phyloP scores from a whole-genome alignment of 2,329 filamentous ascomycete genomes.

The Diaporthe citri region DNA sequence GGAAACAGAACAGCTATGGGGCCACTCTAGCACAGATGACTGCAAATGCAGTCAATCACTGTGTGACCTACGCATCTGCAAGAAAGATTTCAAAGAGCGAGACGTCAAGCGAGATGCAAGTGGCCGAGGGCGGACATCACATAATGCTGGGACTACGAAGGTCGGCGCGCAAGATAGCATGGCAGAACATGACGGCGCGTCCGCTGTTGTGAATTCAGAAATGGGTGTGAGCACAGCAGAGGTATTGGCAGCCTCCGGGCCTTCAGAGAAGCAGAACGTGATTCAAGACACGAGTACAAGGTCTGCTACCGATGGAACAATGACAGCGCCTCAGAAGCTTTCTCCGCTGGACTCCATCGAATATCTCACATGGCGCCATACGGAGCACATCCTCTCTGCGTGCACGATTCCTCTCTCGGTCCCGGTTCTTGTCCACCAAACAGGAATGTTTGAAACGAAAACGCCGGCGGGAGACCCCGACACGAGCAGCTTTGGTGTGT shows the following conservation, averaged over 20 bases:
- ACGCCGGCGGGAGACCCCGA: no score
- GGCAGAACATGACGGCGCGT: background rate
- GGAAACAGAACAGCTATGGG: conserved; percentile 5
- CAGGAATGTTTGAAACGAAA: no score
- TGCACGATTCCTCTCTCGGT: conserved; percentile 16
- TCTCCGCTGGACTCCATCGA: background rate
- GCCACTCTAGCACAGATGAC: background rate
- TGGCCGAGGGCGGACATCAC: background rate
- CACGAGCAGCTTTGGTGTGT: no score
- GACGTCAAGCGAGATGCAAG: background rate
- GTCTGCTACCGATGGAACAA: background rate
- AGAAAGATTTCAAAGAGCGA: background rate
- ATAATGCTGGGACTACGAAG: background rate
- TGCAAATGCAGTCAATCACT: background rate
- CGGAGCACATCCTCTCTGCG: conserved; percentile 34
- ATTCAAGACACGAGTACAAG: background rate
- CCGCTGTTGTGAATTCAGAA: background rate
- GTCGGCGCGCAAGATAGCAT: background rate
- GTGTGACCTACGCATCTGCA: background rate
- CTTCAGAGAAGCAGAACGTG: background rate
- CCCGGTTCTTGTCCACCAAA: background rate
- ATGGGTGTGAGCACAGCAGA: background rate
- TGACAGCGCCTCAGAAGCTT: background rate
- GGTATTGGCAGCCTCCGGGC: background rate
- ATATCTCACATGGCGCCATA: conserved; percentile 31